These are phyloP conservation scores for Aureobasidium vineae DNA, from an alignment of 2,329 filamentous ascomycete species.

Conservation along the genomic window DNA sequence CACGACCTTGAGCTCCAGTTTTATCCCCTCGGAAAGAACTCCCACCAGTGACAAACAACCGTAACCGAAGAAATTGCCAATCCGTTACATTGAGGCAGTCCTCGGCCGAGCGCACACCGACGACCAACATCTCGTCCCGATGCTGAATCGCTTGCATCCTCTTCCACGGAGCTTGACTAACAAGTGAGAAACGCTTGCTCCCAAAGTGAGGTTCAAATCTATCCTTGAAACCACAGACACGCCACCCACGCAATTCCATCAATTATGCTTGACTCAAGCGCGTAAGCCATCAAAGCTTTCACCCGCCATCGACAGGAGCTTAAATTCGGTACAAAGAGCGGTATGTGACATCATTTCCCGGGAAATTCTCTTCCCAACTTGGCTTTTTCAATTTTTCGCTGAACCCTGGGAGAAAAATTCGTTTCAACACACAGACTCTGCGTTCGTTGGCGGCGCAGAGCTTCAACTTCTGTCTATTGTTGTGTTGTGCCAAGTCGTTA, in stretches of 20 bases:
- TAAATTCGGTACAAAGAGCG: constrained; percentile 13
- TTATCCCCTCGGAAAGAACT: constrained; percentile 8
- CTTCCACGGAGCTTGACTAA: constrained; percentile 23
- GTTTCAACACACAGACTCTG: background rate
- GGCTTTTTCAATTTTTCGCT: constrained; percentile 1
- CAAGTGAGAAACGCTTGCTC: background rate
- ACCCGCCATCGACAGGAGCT: constrained; percentile 22
- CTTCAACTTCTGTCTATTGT: constrained; percentile 7
- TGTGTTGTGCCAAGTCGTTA: constrained; percentile 18
- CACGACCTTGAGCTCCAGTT: constrained; percentile 14
- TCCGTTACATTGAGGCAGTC: background rate
- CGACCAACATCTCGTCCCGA: constrained; percentile 13
- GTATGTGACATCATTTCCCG: constrained; percentile 23
- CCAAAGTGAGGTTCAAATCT: background rate
- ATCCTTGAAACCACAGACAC: constrained; percentile 16
- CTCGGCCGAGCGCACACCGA: constrained; percentile 21
- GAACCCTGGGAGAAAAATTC: constrained; percentile 6
- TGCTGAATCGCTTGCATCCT: constrained; percentile 3
- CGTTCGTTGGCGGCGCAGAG: constrained; percentile 6
- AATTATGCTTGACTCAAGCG: constrained; percentile 20
- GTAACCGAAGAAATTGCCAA: constrained; percentile 24
- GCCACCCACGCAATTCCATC: constrained; percentile 16
- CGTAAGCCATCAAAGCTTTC: constrained; percentile 20
- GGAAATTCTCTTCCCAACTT: constrained; percentile 18
- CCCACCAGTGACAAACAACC: constrained; percentile 6